phyloP scores from a whole-genome alignment of 83 land plant genomes.

The Diphasiastrum complanatum region DNA sequence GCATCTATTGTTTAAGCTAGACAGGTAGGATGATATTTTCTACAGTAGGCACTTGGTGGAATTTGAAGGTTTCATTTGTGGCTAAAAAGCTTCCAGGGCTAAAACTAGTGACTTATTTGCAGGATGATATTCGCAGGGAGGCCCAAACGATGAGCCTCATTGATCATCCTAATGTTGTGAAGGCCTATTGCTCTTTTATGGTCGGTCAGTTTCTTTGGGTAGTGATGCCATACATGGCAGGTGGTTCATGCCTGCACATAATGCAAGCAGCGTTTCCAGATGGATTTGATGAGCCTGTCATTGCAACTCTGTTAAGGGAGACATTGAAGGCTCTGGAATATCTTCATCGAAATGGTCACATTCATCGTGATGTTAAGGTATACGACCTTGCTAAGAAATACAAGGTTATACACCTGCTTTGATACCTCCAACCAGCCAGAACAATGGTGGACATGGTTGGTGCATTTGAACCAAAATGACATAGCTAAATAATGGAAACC shows the following conservation, averaged over 20 bases:
- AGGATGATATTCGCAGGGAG: constrained; percentile 67
- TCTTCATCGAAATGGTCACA: constrained; percentile 85
- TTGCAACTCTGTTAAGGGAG: constrained; percentile 70
- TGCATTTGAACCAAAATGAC: no score
- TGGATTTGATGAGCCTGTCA: constrained; percentile 80
- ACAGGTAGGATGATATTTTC: no score
- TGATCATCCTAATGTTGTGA: constrained; percentile 71
- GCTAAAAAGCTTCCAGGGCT: no score
- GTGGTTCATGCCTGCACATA: constrained; percentile 90
- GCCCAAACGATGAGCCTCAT: constrained; percentile 81
- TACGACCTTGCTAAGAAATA: no score
- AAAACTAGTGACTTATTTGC: no score
- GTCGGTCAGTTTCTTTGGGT: constrained; percentile 73
- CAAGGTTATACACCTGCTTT: no score
- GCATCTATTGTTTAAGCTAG: no score
- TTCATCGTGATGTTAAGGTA: constrained; percentile 85
- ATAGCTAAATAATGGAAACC: no score
- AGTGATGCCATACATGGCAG: constrained; percentile 91
- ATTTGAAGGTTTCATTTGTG: no score
- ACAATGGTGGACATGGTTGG: no score
- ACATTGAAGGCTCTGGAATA: constrained; percentile 76
- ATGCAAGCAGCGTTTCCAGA: constrained; percentile 65
- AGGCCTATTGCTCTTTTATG: constrained; percentile 81
- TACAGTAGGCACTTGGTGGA: no score
- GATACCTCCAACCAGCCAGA: no score